Evolutionary conservation across 2,329 filamentous ascomycete genomes (phyloP), one percentile per base, ranked within the genome.

Genomic region (Trichoderma sp.): DNA sequence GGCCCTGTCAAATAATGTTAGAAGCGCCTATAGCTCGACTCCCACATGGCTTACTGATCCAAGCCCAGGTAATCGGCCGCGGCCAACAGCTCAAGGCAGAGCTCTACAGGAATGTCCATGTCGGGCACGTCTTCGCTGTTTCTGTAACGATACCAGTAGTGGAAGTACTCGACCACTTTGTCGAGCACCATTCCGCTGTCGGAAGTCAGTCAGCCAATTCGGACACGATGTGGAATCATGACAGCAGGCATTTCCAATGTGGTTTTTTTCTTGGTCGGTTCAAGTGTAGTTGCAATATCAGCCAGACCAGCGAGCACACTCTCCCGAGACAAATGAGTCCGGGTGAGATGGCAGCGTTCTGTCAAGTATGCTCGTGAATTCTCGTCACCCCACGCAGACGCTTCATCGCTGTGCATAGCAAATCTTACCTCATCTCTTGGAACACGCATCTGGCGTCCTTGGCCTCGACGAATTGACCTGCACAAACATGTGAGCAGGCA

Each of bases 101-200:
- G 86, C 85, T 95, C 93, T 35, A 93, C 90, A 14, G 93, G 93
- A 75, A 95, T 92, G 18, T 95, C 93, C 91, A 95, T 93, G 80
- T 96, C 94, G 5, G 92, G 91, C 24, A 95, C 93, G 79, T 95
- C 91, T 79, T 92, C 91, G 78, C 87, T 87, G 78, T 94, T 89
- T 69, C 89, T 89, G 84, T 94, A 89, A 80, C 92, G 92, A 84
- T 95, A 92, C 86, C 93, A 93, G 86, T 95, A 95, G 82, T 95
- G 93, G 77, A 95, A 92, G 84, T 95, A 96, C 84, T 95, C 93
- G 83, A 92, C 93, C 38, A 95, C 91, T 82, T 94, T 95, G 83
- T 95, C 93, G 3, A 96, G 90, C 6, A 95, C 90, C 71, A 92
- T 86, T 78, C 91, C 92, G 84, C 93, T 95, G 82, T 73, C 77